Base-by-base conservation (phyloP, 2,329 filamentous ascomycete species). In the Daldinia sp. region DNA sequence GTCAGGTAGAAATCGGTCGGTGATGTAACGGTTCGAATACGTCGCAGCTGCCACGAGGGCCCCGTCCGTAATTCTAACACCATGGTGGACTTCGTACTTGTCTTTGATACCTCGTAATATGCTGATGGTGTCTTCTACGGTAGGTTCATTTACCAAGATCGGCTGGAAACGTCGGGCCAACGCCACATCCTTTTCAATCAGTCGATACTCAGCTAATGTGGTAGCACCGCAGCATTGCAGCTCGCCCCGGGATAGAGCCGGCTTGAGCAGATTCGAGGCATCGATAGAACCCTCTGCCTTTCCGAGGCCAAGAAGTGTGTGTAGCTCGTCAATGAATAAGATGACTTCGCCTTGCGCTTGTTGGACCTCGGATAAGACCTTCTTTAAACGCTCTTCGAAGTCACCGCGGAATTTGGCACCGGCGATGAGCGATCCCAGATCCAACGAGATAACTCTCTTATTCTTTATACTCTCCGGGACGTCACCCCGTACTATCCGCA, bases 241-340 rank as follows among this genome's bases (percentile, higher is more conserved):
- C 67, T 97, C 94, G 37, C 95, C 95, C 67, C 95, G 85, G 0
- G 93, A 93, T n/a, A 98, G 80, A 0, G 94, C 93, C 23, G 95
- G 95, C 77, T 98, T 99, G 47, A 98, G 82, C 5, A 98, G 82
- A 75, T 98, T 98, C 67, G 92, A 96, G 0, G 95, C 95, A 79
- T 99, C 95, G 66, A 98, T 97, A 39, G 93, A 96, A 3, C 95
- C 95, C 78, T 98, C 94, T 0, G 93, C 92, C 77, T 98, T 98
- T 17, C 95, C 95, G 4, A 98, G 83, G 0, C 95, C 95, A 1
- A 98, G 86, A 0, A 99, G 82, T 1, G 90, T 96, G 75, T 99
- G 95, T 37, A 98, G 80, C 75, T 98, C 95, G 73, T 98, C 95
- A 53, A 98, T 91, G 78, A 99, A 98, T 2, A 99, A 82, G 41